These are phyloP conservation scores for Suillus brevipes DNA, from an alignment of 768 basidiomycete species.

Conservation along the genomic window DNA sequence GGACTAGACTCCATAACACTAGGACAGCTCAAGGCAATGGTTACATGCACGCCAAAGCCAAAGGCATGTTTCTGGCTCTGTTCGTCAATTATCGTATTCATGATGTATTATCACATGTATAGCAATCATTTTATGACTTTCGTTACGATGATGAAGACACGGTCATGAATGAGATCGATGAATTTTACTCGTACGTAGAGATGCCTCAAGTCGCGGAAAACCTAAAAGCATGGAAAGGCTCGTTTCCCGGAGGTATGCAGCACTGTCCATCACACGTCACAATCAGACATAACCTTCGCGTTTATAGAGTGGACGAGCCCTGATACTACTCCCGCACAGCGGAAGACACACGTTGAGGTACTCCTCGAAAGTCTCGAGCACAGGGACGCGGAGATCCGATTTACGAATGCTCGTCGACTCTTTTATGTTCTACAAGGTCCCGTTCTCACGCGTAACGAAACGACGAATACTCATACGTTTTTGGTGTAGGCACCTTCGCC, in stretches of 20 bases:
- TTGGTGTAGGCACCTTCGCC: constrained; percentile 73
- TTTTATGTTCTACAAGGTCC: constrained; percentile 93
- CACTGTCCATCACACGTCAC: constrained; percentile 1
- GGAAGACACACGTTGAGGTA: constrained; percentile 74
- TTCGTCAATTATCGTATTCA: constrained; percentile 19
- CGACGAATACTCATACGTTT: constrained; percentile 14
- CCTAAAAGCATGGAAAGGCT: constrained; percentile 83
- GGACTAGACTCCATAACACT: constrained; percentile 75
- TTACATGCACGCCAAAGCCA: constrained; percentile 67
- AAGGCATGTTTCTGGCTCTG: constrained; percentile 49
- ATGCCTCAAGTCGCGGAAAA: constrained; percentile 89
- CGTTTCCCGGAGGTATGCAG: constrained; percentile 69
- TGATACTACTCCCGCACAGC: constrained; percentile 52
- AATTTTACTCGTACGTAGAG: constrained; percentile 97
- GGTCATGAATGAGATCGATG: constrained; percentile 93
- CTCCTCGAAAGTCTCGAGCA: constrained; percentile 89
- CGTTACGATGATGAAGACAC: constrained; percentile 96
- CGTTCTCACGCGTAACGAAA: constrained; percentile 1
- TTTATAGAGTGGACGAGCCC: constrained; percentile 75
- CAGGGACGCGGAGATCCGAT: constrained; percentile 78
- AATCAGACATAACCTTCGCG: constrained; percentile 7
- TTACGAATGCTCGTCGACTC: constrained; percentile 82
- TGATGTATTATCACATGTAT: constrained; percentile 20
- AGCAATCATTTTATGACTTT: constrained; percentile 90
- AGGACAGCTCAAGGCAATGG: constrained; percentile 77